Conservation (phyloP, 192 early-diverging fungal genomes). For the Gonapodya prolifera region DNA sequence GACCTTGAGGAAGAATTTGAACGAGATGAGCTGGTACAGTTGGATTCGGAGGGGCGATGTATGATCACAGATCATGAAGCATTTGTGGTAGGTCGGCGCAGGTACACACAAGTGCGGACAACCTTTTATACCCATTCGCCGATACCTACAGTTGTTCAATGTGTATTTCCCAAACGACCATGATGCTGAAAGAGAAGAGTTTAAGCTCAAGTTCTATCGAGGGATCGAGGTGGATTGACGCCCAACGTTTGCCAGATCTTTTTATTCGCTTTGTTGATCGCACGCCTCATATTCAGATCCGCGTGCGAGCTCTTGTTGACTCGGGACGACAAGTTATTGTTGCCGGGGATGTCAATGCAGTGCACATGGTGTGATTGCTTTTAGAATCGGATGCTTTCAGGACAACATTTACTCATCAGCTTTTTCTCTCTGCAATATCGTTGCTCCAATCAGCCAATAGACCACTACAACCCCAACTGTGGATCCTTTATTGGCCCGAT, state of each 20-base stretch:
- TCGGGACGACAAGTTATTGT: constrained; percentile 44
- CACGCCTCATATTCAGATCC: constrained; percentile 18
- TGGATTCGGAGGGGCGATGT: constrained; percentile 62
- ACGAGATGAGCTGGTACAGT: constrained; percentile 19
- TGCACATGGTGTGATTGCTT: constrained; percentile 4
- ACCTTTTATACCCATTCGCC: neutral
- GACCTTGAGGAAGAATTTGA: constrained; percentile 18
- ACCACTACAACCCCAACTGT: neutral
- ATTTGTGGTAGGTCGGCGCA: constrained; percentile 58
- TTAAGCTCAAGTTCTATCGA: constrained; percentile 31
- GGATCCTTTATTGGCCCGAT: neutral
- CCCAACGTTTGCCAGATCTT: neutral
- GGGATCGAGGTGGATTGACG: constrained; percentile 17
- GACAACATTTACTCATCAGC: neutral
- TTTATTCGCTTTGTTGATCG: constrained; percentile 10
- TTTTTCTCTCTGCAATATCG: neutral
- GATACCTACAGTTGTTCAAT: neutral
- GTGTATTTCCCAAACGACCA: constrained; percentile 53
- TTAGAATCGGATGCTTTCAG: neutral
- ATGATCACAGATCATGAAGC: constrained; percentile 57
- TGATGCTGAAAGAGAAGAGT: constrained; percentile 26
- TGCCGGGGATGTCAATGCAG: constrained; percentile 35
- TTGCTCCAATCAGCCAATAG: neutral
- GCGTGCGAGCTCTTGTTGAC: constrained; percentile 29
- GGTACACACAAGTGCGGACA: too few relatives aligned